Base-by-base conservation (phyloP, 345 rosid species). In the Citrus glauca region DNA sequence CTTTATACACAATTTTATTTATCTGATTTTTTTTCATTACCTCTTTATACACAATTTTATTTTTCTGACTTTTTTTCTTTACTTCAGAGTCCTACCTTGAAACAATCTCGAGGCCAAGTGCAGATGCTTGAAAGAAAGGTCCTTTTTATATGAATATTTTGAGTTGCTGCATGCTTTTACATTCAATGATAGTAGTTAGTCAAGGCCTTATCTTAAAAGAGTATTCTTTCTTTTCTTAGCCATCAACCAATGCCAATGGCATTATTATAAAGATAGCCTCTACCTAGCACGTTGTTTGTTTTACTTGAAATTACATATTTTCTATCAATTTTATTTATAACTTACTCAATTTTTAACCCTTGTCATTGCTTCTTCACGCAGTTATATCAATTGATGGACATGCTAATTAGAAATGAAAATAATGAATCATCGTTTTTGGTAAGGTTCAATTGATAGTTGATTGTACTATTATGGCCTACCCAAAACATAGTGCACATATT, bases 111-210 rank as follows among this genome's bases (percentile, higher is more conserved):
- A 1, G 88, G 86, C 56, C 93, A 89, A 82, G 91, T 90, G 56
- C 86, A 61, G 74, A 72, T 80, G 45, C 92, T 93, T 82, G 97
- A 93, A 79, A 86, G 86, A 75, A 92, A 90, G 99, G 99, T 92
- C 35, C 33, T 17, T 33, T 71, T 30, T 55, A 20, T 7, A 19
- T 38, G 40, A 32, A 61, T n/a, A 9, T 48, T 65, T 9, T 3
- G 55, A 38, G 42, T 53, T 48, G 16, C 33, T 53, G 7, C 16
- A 19, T 19, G 8, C 19, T 28, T 62, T 62, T 62, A 6, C 33
- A 42, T 42, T 42, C 56, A 30, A 16, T 17, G 7, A 57, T 9
- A 11, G 7, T 17, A 60, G 27, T 24, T 60, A 56, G 20, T 56
- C 17, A 65, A 72, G 45, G 24, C 16, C 28, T 68, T 73, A 69